Evolutionary conservation across 164 flowering plant genomes (phyloP).

Genomic region (Stephania japonica): DNA sequence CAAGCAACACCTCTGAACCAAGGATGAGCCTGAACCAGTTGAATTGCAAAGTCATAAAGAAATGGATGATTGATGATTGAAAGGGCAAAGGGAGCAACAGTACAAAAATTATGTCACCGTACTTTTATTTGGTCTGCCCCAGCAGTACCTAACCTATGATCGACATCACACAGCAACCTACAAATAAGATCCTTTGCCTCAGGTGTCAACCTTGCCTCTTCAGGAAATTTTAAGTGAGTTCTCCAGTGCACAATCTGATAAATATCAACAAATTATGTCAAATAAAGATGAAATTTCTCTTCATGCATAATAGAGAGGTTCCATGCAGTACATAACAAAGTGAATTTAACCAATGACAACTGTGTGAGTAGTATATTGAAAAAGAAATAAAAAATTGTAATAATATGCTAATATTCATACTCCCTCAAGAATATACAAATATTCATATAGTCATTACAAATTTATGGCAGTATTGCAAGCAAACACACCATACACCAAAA

Average conservation of each 20-base stretch:
- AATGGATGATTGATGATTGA: background rate
- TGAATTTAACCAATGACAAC: background rate
- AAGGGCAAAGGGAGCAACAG: background rate
- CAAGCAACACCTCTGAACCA: slow-evolving; percentile 86
- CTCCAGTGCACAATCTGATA: slow-evolving; percentile 90
- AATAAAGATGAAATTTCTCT: slow-evolving; percentile 2
- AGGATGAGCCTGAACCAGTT: slow-evolving; percentile 70
- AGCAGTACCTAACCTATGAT: slow-evolving; percentile 68
- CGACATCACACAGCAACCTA: slow-evolving; percentile 35
- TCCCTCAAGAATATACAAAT: too few relatives aligned
- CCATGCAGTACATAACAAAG: background rate
- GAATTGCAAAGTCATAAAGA: slow-evolving; percentile 10
- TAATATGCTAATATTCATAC: background rate
- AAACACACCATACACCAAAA: too few relatives aligned
- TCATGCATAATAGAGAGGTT: background rate
- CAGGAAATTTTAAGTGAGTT: slow-evolving; percentile 83
- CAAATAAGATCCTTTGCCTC: slow-evolving; percentile 88
- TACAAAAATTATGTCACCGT: slow-evolving; percentile 10
- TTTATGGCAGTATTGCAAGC: too few relatives aligned
- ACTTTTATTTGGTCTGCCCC: slow-evolving; percentile 83
- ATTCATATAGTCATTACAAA: background rate
- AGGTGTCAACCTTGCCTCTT: slow-evolving; percentile 65
- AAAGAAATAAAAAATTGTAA: background rate
- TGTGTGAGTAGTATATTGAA: background rate
- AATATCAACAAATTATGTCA: background rate